Evolutionary conservation across 1,139 yeast species (phyloP), one percentile per base, ranked within the genome.

Genomic region (Nakaseomyces glabratus): DNA sequence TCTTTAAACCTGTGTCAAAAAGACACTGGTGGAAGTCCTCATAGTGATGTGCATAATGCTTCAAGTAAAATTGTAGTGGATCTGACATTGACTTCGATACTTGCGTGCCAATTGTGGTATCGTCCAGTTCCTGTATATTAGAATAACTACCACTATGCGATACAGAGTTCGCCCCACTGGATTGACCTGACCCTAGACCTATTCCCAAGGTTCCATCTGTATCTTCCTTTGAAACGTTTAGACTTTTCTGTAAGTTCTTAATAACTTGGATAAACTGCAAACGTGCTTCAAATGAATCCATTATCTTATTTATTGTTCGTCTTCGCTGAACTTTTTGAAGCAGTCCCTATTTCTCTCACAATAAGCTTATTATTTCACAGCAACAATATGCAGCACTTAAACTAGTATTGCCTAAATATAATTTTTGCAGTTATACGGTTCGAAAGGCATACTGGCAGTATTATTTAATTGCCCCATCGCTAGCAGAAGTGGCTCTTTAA

Each of bases 201-300:
- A 10, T 7, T 4, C 13, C 19, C n/a, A n/a, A n/a, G 16, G 20
- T 16, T 7, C 11, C 14, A 18, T 26, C 21, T 11, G 30, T n/a
- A 18, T 26, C 30, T 32, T 29, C 34, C 26, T 35, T 45, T 4
- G 41, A 34, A 22, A 40, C 41, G 28, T 44, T 45, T 12, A 54
- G 35, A 6, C 54, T 52, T 43, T 54, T 55, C 14, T 51, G 53
- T 12, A 55, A 34, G 23, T 44, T 46, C 37, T 54, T 54, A 30
- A 55, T 45, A 25, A 53, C 51, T 16, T 50, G 51, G 7, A 52
- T 49, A 34, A 54, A 55, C 38, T 54, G 55, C 31, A 55, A 34
- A 19, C 60, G 37, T 10, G 58, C 60, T 34, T 55, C 58, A 26
- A 55, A 43, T 4, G 60, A 50, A 33, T 55, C 60, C 60, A 55